Evolutionary conservation across 2,329 filamentous ascomycete species (phyloP), one percentile per base, ranked within the genome.

Genomic region (Triangularia verruculosa): DNA sequence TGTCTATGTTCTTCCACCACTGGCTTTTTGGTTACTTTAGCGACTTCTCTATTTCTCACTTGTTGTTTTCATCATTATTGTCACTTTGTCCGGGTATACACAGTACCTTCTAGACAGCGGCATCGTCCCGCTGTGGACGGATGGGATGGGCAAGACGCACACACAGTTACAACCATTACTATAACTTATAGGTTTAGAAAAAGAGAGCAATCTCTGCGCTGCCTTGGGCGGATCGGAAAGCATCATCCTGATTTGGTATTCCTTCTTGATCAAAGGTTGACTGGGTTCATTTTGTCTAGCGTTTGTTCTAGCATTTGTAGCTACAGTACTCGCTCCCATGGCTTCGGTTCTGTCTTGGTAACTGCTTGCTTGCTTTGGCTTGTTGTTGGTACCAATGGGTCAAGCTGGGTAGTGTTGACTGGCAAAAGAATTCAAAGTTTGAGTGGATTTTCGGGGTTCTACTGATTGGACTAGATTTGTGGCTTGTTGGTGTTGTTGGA

Each of bases 151-250:
- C n/a, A n/a, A n/a, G n/a, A n/a, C n/a, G n/a, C n/a, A 54, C 6
- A 54, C 27, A 25, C 15, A 47, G 58, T 52, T 32, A 39, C 20
- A 63, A 43, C 66, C 47, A 39, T 20, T 56, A 25, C 66, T 67
- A 70, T 59, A 70, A 58, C 57, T 61, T 66, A 65, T 61, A 47
- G 39, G 17, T 20, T 47, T 47, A 47, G 39, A 47, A 68, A 47
- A 64, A 67, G 65, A 61, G 67, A 69, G 67, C 67, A 63, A 69
- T 69, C 67, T 65, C 64, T 63, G 51, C 17, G 17, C 39, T 22
- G 39, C 39, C 25, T 28, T 61, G 25, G 15, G 53, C 30, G 53
- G 58, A 62, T 59, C 62, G 32, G 61, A 57, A 28, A 64, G 63
- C 55, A 27, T 47, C 34, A 25, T 32, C 55, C 61, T 20, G 51